Conservation (phyloP, 2,329 filamentous ascomycete genomes). For the Aureobasidium mangrovei region DNA sequence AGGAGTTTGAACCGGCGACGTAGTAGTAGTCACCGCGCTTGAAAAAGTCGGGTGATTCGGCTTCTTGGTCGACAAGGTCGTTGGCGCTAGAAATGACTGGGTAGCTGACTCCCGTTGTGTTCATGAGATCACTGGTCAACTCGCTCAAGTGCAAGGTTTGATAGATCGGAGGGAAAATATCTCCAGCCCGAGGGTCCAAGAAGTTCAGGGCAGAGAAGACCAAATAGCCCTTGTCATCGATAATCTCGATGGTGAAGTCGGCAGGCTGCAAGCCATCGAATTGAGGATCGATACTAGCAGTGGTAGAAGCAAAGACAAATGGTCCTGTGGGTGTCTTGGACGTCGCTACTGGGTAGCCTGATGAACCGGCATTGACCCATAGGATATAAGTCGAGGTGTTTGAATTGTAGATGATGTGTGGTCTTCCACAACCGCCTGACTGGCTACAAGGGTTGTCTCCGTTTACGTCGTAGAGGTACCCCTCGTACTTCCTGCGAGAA, state of each 20-base stretch:
- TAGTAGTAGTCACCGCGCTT: conserved; percentile 17
- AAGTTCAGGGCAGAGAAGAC: conserved; percentile 22
- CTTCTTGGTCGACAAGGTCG: conserved; percentile 20
- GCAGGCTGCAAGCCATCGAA: conserved; percentile 18
- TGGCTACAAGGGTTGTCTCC: conserved; percentile 11
- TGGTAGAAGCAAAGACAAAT: conserved; percentile 15
- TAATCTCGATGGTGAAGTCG: conserved; percentile 19
- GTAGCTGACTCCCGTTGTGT: conserved; percentile 19
- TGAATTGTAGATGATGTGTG: conserved; percentile 21
- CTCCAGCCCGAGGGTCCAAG: conserved; percentile 17
- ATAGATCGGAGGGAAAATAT: conserved; percentile 21
- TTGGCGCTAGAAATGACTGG: conserved; percentile 16
- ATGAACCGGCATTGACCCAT: conserved; percentile 21
- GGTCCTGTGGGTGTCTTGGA: conserved; percentile 18
- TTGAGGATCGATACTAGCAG: conserved; percentile 19
- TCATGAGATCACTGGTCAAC: conserved; percentile 18
- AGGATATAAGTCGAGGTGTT: conserved; percentile 19
- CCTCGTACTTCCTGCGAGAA: conserved; percentile 19
- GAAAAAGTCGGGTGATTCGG: conserved; percentile 21
- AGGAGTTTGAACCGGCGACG: conserved; percentile 19
- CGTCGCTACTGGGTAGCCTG: conserved; percentile 20
- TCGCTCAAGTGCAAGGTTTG: conserved; percentile 20
- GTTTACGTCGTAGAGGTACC: conserved; percentile 18
- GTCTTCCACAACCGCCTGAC: conserved; percentile 19
- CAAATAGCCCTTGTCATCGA: conserved; percentile 19